Percentiles rank a stretch among this genome's conserved stretches.
Evolutionary conservation across 805 yeast species (phyloP).

Genomic region (Nakazawaea sp.): DNA sequence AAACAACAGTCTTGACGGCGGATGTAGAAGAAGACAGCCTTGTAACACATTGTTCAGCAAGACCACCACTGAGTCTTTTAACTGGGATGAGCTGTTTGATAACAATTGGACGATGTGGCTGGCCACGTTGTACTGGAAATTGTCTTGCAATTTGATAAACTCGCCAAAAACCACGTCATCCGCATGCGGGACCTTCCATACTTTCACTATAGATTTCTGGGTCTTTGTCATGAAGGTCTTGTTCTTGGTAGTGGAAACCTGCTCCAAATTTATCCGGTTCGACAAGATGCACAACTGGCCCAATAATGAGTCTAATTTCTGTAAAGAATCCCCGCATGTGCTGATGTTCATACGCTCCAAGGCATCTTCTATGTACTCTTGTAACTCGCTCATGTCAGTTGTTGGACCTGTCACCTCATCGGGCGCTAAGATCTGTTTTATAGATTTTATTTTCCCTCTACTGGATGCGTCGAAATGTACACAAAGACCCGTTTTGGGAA

Average conservation of each 20-base stretch:
- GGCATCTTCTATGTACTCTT: neutral
- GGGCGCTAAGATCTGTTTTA: too few relatives aligned
- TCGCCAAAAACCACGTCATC: constrained; percentile 25
- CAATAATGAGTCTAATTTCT: constrained; percentile 10
- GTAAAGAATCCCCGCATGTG: constrained; percentile 5
- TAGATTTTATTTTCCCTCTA: too few relatives aligned
- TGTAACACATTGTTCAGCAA: constrained; percentile 36
- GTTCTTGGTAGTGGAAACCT: neutral
- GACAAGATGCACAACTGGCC: constrained; percentile 11
- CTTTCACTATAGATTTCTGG: constrained; percentile 11
- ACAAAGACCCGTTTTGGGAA: too few relatives aligned
- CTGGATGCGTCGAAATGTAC: too few relatives aligned
- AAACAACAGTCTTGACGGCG: constrained; percentile 45
- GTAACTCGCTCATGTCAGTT: too few relatives aligned
- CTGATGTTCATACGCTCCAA: neutral
- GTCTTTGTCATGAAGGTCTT: constrained; percentile 5
- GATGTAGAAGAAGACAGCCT: constrained; percentile 56
- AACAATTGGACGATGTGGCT: constrained; percentile 23
- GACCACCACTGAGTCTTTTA: constrained; percentile 14
- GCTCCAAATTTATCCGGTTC: constrained; percentile 4
- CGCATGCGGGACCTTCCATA: constrained; percentile 22
- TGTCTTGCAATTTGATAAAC: constrained; percentile 43
- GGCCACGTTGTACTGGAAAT: constrained; percentile 44
- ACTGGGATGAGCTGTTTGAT: constrained; percentile 15
- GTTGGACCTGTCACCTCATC: too few relatives aligned